Base-by-base conservation (phyloP, 2,329 filamentous ascomycete genomes). In the Sporothrix phasma region DNA sequence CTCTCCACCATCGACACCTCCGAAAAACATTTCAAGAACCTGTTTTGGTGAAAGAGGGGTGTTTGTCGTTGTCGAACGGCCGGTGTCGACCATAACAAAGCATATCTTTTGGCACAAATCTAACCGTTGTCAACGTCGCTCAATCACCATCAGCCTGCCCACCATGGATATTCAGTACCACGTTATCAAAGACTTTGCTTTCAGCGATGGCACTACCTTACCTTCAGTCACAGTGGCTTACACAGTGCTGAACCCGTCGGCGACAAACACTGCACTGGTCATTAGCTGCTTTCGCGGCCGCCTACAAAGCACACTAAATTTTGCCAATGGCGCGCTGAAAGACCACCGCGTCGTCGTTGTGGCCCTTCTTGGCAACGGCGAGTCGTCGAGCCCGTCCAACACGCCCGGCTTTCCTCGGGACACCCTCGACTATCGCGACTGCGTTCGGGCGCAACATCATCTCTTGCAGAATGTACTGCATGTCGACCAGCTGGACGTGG, bases 381-480 rank as follows among this genome's bases (percentile, higher is more conserved):
- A 84, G 66, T 83, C 80, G 5, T 78, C 77, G 8, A 81, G 79
- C 49, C 82, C 81, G 0, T 82, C 80, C 59, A 81, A 82, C 67
- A 75, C 76, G 8, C 53, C 64, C 0, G 61, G 61, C 8, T 84
- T 83, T 62, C 80, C 81, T 0, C 67, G 73, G 24, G 69, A 77
- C 13, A 75, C 78, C 0, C 37, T 64, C 3, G 49, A 43, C 17
- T 78, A 82, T 67, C 74, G 75, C 66, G 81, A 84, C 68, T 82
- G 81, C 66, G 77, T 84, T n/a, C 73, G 72, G 0, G 76, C 81
- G 0, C 81, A 84, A 69, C 70, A 81, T 62, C 69, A 71, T 0
- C 56, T 68, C 1, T 75, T 84, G 1, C 74, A 74, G 5, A 66
- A 76, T 51, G 69, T 72, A 3, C 73, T 84, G 0, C 75, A 75